Evolutionary conservation across 225 moss, liverwort and hornwort genomes (phyloP).

Genomic region (Sphagnum tenellum): DNA sequence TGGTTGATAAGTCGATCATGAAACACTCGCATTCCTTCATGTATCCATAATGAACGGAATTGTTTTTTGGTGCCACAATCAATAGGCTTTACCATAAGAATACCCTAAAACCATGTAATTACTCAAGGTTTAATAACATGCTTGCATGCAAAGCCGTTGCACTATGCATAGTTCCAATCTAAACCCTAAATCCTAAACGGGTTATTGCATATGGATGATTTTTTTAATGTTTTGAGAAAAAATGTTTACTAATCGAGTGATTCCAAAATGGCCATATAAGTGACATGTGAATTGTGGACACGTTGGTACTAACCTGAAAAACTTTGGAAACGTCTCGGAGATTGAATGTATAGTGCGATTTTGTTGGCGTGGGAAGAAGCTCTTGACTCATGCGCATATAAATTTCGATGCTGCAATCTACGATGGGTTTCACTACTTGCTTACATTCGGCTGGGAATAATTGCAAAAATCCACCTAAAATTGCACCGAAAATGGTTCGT

Average conservation of each 20-base stretch:
- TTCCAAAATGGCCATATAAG: too few species aligned
- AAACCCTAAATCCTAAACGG: too few species aligned
- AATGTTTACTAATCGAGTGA: background rate
- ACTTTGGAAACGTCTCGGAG: conserved; percentile 88
- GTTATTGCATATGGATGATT: background rate
- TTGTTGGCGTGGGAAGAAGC: conserved; percentile 75
- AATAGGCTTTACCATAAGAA: conserved; percentile 61
- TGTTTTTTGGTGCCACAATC: conserved; percentile 73
- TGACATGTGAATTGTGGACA: too few species aligned
- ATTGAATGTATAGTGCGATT: conserved; percentile 92
- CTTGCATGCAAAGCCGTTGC: too few species aligned
- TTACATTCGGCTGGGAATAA: conserved; percentile 70
- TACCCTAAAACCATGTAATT: conserved; percentile 35
- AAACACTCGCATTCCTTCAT: conserved; percentile 91
- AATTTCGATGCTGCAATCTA: conserved; percentile 88
- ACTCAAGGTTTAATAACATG: too few species aligned
- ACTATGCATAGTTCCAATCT: too few species aligned
- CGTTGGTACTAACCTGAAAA: conserved; percentile 48
- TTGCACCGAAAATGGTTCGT: conserved; percentile 67
- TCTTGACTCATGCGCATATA: conserved; percentile 75
- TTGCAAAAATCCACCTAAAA: conserved; percentile 59
- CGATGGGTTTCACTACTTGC: conserved; percentile 60
- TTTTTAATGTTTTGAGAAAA: background rate
- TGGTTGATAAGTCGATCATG: conserved; percentile 73
- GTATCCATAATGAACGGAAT: conserved; percentile 67